Conservation (phyloP, 2,329 filamentous ascomycete species). For the Graphilbum sp. region DNA sequence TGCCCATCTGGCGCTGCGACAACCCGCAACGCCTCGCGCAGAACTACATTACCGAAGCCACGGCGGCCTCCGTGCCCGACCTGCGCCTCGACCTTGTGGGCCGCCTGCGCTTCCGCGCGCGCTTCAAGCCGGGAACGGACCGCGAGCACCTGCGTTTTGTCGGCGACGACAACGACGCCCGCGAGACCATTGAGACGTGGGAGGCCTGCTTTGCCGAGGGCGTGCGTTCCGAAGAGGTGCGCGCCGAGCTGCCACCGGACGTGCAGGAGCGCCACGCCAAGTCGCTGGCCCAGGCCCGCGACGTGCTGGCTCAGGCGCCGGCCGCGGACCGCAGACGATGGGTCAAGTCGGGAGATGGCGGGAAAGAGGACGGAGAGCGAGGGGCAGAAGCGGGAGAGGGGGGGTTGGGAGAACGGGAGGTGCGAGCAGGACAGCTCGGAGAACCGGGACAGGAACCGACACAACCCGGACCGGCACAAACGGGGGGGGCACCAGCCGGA, state of each 20-base stretch:
- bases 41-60: slow-evolving; percentile 78
- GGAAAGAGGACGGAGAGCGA: slow-evolving; percentile 13
- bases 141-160: slow-evolving; percentile 72
- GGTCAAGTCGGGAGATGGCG: not conserved
- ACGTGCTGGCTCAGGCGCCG: slow-evolving; percentile 58
- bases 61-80: slow-evolving; percentile 52
- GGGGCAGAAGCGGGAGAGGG: slow-evolving; percentile 29
- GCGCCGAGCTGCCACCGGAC: slow-evolving; percentile 54
- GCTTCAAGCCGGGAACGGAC: slow-evolving; percentile 84
- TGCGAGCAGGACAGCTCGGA: no score
- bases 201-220: slow-evolving; percentile 83
- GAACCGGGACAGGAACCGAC: no score
- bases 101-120: slow-evolving; percentile 59
- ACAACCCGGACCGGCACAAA: no score
- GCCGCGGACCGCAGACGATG: slow-evolving; percentile 11
- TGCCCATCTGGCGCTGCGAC: slow-evolving; percentile 82
- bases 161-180: slow-evolving; percentile 71
- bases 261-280: slow-evolving; percentile 67
- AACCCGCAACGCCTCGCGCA: slow-evolving; percentile 64
- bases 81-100: slow-evolving; percentile 67
- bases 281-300: slow-evolving; percentile 62
- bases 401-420: no score
- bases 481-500: no score
- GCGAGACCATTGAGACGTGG: slow-evolving; percentile 91
- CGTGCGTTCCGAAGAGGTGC: slow-evolving; percentile 55